Base-by-base conservation (phyloP, 2,329 filamentous ascomycete genomes). In the Xylariaceae sp. region DNA sequence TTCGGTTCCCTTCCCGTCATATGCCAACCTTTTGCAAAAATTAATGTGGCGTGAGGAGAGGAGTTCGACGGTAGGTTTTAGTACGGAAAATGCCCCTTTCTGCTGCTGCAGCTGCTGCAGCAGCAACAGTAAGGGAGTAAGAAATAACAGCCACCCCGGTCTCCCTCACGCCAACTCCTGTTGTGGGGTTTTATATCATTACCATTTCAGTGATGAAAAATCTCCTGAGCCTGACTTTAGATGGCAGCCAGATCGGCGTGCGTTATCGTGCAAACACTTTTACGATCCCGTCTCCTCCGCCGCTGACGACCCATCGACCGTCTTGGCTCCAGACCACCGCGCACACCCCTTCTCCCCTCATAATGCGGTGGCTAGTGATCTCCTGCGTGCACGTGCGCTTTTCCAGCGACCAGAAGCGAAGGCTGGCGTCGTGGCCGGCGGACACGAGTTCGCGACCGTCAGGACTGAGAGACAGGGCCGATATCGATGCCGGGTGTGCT, bases 391-490 rank as follows among this genome's bases (percentile, higher is more conserved):
- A 99, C 44, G 89, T 89, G 48, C 95, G 86, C 79, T 96, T 99
- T 74, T 99, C 95, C 20, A 99, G 81, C 26, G 90, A 93, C 95
- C 95, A 99, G 82, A 99, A 97, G 23, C 95, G 89, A 54, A 99
- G 85, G 54, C 90, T 95, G 50, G 93, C 93, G 71, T 99, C 95
- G 73, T 99, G 95, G 20, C 95, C 95, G 1, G 92, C 95, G 44
- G 92, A 97, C 47, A 99, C 93, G 10, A 97, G 88, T 78, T 99
- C 95, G 56, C 89, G 88, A 44, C 93, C 93, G 70, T 98, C 93
- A 14, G 93, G 95, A 65, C 91, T 96, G 19, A 99, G 84, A 0
- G 91, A 96, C 4, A 99, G 82, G 21, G 90, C 89, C 1, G 95
- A 96, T 64, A 99, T 97, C 54, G 95, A 89, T 2, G 93, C 89